A percentile compares a stretch with the other conserved stretches of the same genome.
Evolutionary conservation across 148 eudicot species (phyloP).

Genomic region (Nepenthes gracilis): DNA sequence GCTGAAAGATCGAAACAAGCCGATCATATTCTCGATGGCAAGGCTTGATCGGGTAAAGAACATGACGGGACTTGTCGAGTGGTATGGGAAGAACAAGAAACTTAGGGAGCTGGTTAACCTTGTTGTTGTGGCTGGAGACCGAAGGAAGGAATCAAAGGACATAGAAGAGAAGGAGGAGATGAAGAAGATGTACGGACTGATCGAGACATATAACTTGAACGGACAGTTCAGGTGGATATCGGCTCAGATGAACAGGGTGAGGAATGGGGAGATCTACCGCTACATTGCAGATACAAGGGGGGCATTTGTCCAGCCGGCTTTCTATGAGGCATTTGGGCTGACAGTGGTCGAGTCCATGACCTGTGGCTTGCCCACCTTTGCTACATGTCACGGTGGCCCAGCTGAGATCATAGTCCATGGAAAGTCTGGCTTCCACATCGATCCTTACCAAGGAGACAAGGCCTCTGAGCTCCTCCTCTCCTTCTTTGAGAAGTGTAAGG

Average conservation of each 20-base stretch:
- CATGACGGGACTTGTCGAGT: conserved; percentile 85
- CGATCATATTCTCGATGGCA: conserved; percentile 92
- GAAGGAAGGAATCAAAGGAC: conserved; percentile 94
- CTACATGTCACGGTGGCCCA: conserved; percentile 89
- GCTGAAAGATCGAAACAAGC: conserved; percentile 75
- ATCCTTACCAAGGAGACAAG: conserved; percentile 92
- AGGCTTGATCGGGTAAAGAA: conserved; percentile 90
- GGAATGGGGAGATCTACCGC: conserved; percentile 93
- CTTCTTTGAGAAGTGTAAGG: conserved; percentile 63
- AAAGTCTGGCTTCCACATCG: conserved; percentile 90
- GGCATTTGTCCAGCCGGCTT: conserved; percentile 88
- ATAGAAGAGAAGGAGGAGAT: conserved; percentile 89
- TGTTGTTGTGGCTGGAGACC: conserved; percentile 95
- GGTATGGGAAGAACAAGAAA: conserved; percentile 66
- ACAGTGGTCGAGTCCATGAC: conserved; percentile 99
- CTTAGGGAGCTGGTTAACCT: conserved; percentile 85
- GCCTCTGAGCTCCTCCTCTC: conserved; percentile 66
- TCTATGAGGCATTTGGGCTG: conserved; percentile 90
- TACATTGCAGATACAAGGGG: conserved; percentile 85
- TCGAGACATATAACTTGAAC: conserved; percentile 62
- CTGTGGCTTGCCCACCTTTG: conserved; percentile 92
- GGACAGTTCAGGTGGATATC: conserved; percentile 98
- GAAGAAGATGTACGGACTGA: conserved; percentile 88
- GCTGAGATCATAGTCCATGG: conserved; percentile 97
- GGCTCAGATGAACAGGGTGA: conserved; percentile 90